Conservation (phyloP, 108 stramenopile genomes). For the Parmales sp. region DNA sequence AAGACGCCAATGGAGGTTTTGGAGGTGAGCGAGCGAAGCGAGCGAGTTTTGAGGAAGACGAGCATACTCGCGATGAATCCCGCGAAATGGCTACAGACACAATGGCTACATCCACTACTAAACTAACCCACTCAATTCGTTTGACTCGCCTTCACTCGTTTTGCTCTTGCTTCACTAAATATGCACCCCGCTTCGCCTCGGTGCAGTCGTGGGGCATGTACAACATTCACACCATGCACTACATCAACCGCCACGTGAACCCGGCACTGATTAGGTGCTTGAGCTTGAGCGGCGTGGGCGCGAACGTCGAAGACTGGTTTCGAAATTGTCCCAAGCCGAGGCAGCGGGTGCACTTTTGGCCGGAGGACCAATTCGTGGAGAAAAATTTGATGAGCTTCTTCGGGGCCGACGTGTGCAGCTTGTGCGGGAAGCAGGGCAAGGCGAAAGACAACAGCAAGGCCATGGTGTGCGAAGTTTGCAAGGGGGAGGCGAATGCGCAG, state of each 20-base stretch:
- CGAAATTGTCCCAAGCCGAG: slow-evolving; percentile 63
- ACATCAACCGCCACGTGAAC: slow-evolving; percentile 70
- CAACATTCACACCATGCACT: slow-evolving; percentile 62
- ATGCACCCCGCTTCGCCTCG: too few species aligned
- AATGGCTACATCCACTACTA: too few species aligned
- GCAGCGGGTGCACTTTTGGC: slow-evolving; percentile 67
- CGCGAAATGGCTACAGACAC: too few species aligned
- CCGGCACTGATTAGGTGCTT: slow-evolving; percentile 70
- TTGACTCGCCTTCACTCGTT: too few species aligned
- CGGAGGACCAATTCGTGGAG: slow-evolving; percentile 47
- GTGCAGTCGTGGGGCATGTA: slow-evolving; percentile 81
- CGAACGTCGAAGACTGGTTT: slow-evolving; percentile 62
- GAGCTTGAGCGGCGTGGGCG: slow-evolving; percentile 51
- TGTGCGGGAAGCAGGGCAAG: slow-evolving; percentile 59
- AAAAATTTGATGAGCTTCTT: slow-evolving; percentile 64
- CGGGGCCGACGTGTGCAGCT: slow-evolving; percentile 58
- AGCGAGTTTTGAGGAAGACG: too few species aligned
- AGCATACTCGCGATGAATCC: too few species aligned
- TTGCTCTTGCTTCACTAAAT: too few species aligned
- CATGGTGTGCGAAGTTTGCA: slow-evolving; percentile 54
- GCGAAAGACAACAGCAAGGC: slow-evolving; percentile 49
- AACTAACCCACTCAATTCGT: too few species aligned
- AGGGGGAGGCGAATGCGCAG: slow-evolving; percentile 26
- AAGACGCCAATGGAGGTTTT: slow-evolving; percentile 70
- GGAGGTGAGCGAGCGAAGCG: slow-evolving; percentile 32